Percentiles rank a stretch among this genome's conserved stretches.
Evolutionary conservation across 1,139 yeast species (phyloP).

Genomic region (Geotrichum reessii): DNA sequence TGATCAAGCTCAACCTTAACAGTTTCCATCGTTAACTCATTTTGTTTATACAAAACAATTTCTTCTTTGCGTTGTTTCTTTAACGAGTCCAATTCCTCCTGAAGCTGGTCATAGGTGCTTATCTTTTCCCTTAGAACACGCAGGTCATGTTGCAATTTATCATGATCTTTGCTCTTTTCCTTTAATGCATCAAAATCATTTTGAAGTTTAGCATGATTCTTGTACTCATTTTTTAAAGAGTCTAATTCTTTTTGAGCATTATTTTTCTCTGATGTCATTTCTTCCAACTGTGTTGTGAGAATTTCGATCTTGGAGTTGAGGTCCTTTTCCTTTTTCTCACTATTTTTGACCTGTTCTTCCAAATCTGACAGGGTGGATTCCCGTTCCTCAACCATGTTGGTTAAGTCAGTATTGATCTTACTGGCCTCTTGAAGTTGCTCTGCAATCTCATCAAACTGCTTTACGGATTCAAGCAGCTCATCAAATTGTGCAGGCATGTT

Average conservation of each 20-base stretch:
- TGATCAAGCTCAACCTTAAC: neutral
- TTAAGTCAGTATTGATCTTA: constrained; percentile 5
- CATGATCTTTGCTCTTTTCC: neutral
- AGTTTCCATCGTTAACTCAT: neutral
- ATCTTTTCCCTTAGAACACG: neutral
- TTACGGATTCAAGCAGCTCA: constrained; percentile 10
- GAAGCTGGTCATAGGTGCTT: neutral
- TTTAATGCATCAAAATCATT: neutral
- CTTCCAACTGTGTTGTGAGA: neutral
- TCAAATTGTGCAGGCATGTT: constrained; percentile 1
- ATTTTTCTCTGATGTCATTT: neutral
- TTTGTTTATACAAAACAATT: neutral
- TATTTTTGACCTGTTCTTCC: neutral
- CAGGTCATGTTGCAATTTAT: neutral
- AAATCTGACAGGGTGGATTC: neutral
- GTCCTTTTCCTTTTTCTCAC: neutral
- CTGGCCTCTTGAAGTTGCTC: constrained; percentile 13
- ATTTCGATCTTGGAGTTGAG: neutral
- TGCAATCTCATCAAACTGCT: constrained; percentile 6
- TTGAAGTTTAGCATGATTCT: neutral
- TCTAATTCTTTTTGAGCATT: neutral
- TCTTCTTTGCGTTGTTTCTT: neutral
- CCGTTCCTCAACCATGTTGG: constrained; percentile 11
- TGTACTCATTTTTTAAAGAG: neutral
- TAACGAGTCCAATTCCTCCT: neutral